These are phyloP conservation scores for Dipteronia sinensis DNA, from an alignment of 345 rosid genomes.

Conservation along the genomic window DNA sequence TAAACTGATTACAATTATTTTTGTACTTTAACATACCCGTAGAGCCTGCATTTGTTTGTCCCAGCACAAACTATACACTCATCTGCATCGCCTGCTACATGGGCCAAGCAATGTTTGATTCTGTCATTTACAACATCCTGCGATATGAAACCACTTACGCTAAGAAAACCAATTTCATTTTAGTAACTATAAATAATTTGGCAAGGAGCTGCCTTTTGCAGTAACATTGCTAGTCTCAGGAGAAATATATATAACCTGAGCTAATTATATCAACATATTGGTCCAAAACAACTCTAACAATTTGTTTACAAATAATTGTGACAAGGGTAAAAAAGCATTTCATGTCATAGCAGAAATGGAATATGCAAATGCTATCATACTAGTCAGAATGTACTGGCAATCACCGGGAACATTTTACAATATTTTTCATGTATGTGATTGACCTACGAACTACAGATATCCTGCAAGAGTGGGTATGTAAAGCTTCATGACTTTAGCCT, in stretches of 20 bases:
- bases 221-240: not conserved
- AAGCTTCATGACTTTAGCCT: not conserved
- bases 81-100: conserved; percentile 69
- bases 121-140: conserved; percentile 87
- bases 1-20: not conserved
- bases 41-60: conserved; percentile 83
- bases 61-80: conserved; percentile 82
- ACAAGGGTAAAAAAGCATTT: not conserved
- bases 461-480: not conserved
- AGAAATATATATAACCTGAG: not conserved
- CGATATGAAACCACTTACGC: conserved; percentile 7
- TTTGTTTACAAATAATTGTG: not conserved
- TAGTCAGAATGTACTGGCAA: not conserved
- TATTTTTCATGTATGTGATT: not conserved
- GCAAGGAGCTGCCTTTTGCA: not conserved
- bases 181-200: not conserved
- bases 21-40: conserved; percentile 22
- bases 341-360: not conserved
- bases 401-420: not conserved
- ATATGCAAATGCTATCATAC: not conserved
- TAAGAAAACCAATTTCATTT: not conserved
- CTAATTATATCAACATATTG: not conserved
- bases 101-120: conserved; percentile 75
- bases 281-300: not conserved
- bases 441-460: not conserved